Evolutionary conservation across 352 stramenopile species (phyloP).

Genomic region (Pythium monospermum): DNA sequence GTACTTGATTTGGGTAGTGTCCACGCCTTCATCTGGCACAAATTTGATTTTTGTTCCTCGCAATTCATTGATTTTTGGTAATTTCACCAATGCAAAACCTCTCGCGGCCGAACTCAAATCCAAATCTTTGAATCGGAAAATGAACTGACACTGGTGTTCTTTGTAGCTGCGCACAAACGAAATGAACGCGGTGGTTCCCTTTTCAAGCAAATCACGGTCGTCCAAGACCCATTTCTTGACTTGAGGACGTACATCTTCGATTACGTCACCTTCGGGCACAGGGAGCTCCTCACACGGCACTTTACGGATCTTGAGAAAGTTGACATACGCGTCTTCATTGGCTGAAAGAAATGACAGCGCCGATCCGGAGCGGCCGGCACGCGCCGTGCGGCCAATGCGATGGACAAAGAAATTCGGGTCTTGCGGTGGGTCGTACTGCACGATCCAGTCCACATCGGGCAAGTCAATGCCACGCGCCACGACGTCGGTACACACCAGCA

Average conservation of each 20-base stretch:
- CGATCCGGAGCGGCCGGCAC: constrained; percentile 82
- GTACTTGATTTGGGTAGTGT: constrained; percentile 92
- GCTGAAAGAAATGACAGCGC: constrained; percentile 94
- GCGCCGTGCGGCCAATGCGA: constrained; percentile 91
- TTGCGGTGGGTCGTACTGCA: constrained; percentile 80
- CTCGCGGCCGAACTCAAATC: constrained; percentile 91
- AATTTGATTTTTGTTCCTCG: constrained; percentile 84
- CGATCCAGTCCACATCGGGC: constrained; percentile 88
- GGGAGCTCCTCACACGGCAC: constrained; percentile 88
- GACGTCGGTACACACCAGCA: constrained; percentile 95
- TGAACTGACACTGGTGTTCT: constrained; percentile 98
- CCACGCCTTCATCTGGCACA: constrained; percentile 69
- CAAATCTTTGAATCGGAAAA: constrained; percentile 98
- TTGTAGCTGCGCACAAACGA: constrained; percentile 99
- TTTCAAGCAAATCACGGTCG: constrained; percentile 97
- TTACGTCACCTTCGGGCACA: constrained; percentile 43
- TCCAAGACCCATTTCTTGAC: constrained; percentile 87
- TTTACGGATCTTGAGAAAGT: constrained; percentile 94
- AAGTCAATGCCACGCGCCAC: constrained; percentile 95
- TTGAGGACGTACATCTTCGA: constrained; percentile 82
- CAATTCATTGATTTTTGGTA: constrained; percentile 87
- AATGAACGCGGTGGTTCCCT: constrained; percentile 98
- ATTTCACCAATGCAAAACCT: constrained; percentile 76
- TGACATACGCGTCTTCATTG: constrained; percentile 97
- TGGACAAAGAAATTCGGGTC: constrained; percentile 94